phyloP scores from a whole-genome alignment of 2,329 filamentous ascomycete genomes.

The Aureobasidium musti region DNA sequence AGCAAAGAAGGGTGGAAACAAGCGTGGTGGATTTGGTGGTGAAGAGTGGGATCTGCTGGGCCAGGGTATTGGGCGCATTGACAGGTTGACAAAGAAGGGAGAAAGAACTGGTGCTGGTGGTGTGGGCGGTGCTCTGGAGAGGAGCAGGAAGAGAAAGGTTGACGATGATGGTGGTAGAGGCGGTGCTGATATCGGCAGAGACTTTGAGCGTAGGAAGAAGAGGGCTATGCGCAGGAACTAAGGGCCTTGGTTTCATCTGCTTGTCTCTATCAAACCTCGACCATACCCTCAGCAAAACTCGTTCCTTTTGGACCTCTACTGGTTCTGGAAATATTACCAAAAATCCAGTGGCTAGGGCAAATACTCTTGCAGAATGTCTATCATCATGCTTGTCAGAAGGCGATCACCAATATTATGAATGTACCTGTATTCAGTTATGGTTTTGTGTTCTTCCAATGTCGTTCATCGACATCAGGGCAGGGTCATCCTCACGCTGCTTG shows the following conservation, averaged over 20 bases:
- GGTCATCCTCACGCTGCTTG: background rate
- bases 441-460: no score
- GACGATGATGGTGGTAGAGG: conserved; percentile 70
- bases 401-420: no score
- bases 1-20: conserved; percentile 57
- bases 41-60: conserved; percentile 90
- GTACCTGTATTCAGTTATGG: no score
- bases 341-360: no score
- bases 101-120: conserved; percentile 50
- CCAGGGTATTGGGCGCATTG: conserved; percentile 83
- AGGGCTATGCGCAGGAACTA: conserved; percentile 31
- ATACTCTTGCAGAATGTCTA: no score
- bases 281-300: background rate
- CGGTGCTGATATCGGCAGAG: conserved; percentile 49
- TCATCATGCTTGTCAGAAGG: no score
- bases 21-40: conserved; percentile 69
- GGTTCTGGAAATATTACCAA: no score
- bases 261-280: background rate
- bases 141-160: conserved; percentile 79
- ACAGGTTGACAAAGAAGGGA: conserved; percentile 69
- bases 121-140: conserved; percentile 67
- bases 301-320: background rate
- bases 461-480: no score
- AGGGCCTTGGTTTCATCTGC: background rate
- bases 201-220: conserved; percentile 33